Evolutionary conservation across 1,284 basidiomycete species (phyloP), one percentile per base, ranked within the genome.

Genomic region (Coniferiporia sulphurascens): DNA sequence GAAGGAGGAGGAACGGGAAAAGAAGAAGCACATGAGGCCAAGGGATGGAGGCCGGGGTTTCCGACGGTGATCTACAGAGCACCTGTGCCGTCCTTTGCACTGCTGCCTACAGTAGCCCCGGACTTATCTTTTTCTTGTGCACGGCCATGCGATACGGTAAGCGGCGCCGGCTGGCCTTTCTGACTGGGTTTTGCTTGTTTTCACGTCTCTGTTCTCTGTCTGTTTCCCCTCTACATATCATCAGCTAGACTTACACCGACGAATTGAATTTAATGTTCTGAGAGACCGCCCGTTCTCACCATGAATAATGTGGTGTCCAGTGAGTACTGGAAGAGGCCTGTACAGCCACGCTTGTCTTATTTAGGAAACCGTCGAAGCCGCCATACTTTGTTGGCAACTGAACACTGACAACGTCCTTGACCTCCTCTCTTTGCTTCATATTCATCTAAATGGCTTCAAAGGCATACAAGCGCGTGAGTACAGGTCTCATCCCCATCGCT

Each of bases 401-500:
- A 12, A 43, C n/a, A 12, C n/a, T n/a, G n/a, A 12, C 41, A 43
- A 43, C 41, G 8, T 43, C 41, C 44, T 46, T 46, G 17, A 27
- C 27, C 27, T 46, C 56, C 27, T 34, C 46, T 19, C 13, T 38
- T 35, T 44, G 22, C 52, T 58, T 44, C 49, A 45, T 44, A 22
- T 55, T 19, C 36, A 49, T 55, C 63, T 58, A 63, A 52, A 92
- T 92, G 90, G 88, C 90, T 51, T 86, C 83, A 70, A 92, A 92
- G 77, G 86, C 89, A 58, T 82, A 87, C 72, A 92, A 89, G 77
- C 87, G 89, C 69, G 89, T 91, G 75, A 62, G 86, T 76, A 50
- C 44, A 48, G 32, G 32, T 56, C 60, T 59, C 32, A 52, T 32
- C 38, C 36, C 35, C 21, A 57, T 52, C 22, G 51, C 35, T 35